These are phyloP conservation scores for Chlorella vulgaris DNA, from an alignment of 139 green algal genomes.

Conservation along the genomic window DNA sequence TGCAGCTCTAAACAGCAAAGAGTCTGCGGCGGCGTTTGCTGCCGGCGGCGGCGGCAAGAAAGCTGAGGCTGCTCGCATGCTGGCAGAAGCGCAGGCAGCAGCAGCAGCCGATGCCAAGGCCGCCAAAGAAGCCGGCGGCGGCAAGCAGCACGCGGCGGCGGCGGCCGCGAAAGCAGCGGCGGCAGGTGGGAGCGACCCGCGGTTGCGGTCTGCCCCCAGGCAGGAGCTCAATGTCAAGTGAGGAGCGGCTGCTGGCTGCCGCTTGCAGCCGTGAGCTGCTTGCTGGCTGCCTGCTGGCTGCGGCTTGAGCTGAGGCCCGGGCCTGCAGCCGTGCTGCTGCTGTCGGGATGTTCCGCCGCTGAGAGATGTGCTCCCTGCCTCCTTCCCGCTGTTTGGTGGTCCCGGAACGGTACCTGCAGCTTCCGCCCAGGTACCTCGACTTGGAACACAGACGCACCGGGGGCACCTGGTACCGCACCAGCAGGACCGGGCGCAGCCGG, in stretches of 20 bases:
- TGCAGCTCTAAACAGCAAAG: slow-evolving; percentile 36
- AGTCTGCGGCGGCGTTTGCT: slow-evolving; percentile 42
- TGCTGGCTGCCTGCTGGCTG: too few relatives aligned
- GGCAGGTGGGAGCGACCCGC: background rate
- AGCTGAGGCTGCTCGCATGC: slow-evolving; percentile 59
- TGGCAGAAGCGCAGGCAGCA: slow-evolving; percentile 66
- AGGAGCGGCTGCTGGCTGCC: background rate
- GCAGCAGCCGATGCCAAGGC: slow-evolving; percentile 4
- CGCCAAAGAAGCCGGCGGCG: background rate
- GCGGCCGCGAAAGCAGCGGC: background rate
- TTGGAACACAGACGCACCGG: slow-evolving; percentile 86
- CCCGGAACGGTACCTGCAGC: slow-evolving; percentile 15
- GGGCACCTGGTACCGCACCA: slow-evolving; percentile 2
- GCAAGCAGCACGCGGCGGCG: background rate
- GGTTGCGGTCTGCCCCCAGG: slow-evolving; percentile 9
- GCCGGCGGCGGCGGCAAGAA: slow-evolving; percentile 64
- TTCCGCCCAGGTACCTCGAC: slow-evolving; percentile 89
- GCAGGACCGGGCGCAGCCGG: background rate
- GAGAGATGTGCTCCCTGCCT: too few relatives aligned
- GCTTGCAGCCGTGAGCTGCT: too few relatives aligned
- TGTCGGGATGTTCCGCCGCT: too few relatives aligned
- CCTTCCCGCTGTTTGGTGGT: too few relatives aligned
- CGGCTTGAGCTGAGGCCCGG: too few relatives aligned
- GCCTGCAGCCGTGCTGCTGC: too few relatives aligned
- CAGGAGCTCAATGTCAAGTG: slow-evolving; percentile 26